phyloP scores from a whole-genome alignment of 2,329 filamentous ascomycete genomes.

The Sporothrix euskadiensis region DNA sequence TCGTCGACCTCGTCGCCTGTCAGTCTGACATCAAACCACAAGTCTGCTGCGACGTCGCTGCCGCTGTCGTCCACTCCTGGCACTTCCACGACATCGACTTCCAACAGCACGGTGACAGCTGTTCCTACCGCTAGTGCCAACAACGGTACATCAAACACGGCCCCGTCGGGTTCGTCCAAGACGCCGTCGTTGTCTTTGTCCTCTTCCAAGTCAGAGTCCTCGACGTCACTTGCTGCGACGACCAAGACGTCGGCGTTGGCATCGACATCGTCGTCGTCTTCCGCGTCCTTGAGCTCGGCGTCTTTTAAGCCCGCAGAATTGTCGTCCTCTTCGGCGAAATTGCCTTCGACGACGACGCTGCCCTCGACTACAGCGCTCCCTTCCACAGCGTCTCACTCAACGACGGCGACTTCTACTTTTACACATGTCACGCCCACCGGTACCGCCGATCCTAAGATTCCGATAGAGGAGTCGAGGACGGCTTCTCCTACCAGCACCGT shows the following conservation, averaged over 20 bases:
- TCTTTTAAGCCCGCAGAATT: neutral
- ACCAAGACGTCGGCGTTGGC: neutral
- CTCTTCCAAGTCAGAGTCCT: neutral
- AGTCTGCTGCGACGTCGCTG: neutral
- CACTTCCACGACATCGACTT: neutral
- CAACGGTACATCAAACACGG: neutral
- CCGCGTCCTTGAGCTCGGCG: neutral
- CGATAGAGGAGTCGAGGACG: slow-evolving; percentile 45
- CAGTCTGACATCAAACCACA: neutral
- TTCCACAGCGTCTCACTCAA: neutral
- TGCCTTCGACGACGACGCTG: neutral
- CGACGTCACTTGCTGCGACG: neutral
- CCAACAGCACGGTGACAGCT: neutral
- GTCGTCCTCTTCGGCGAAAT: neutral
- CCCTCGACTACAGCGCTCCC: neutral
- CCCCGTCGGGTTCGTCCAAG: neutral
- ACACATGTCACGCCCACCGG: slow-evolving; percentile 40
- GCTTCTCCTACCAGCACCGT: slow-evolving; percentile 23
- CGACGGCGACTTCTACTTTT: neutral
- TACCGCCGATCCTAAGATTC: slow-evolving; percentile 43
- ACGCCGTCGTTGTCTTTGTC: neutral
- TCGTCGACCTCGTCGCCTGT: neutral
- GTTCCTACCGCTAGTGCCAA: neutral
- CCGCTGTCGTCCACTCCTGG: neutral
- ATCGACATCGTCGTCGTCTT: neutral